Base-by-base conservation (phyloP, 2,329 filamentous ascomycete species). In the Pseudogymnoascus sp. region DNA sequence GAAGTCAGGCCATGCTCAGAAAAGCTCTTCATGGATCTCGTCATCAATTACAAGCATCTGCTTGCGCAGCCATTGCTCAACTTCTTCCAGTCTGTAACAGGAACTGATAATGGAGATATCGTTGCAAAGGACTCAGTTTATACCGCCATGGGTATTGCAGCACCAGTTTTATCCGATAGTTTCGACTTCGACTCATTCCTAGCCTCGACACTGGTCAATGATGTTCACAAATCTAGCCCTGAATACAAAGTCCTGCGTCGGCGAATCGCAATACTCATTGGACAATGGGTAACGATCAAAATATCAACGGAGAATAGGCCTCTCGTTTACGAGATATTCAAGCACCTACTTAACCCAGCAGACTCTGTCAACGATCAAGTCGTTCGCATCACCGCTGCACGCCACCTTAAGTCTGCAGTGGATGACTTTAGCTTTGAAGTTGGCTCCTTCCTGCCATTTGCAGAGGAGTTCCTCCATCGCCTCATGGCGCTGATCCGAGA, bases 51-150 rank as follows among this genome's bases (percentile, higher is more conserved):
- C 80, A 96, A 94, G 75, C 79, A 87, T 55, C 79, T 95, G 29
- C 82, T 97, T 39, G 83, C 90, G 8, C 83, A 88, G 52, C 92
- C 91, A 13, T 78, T 99, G 29, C 78, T 97, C 48, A 80, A 83
- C 58, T 95, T 97, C 67, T 97, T 97, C 72, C 82, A 88, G 66
- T 86, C 85, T 6, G 89, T 92, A 61, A 87, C 90, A 64, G 83
- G 84, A 77, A 80, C 82, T 75, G 75, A 62, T 5, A 86, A 94
- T 65, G 33, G 36, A 12, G 36, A 40, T 3, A 82, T 97, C 10
- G 81, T 94, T 13, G 85, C 89, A 64, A 97, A 97, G 72, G 94
- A 99, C 72, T 93, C 93, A 0, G 86, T 97, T 0, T 99, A 99
- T 71, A 95, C 90, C 4, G 92, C 93, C 9, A 87, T 99, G 76